phyloP scores from a whole-genome alignment of 768 basidiomycete species.

The Tricholoma bakamatsutake region DNA sequence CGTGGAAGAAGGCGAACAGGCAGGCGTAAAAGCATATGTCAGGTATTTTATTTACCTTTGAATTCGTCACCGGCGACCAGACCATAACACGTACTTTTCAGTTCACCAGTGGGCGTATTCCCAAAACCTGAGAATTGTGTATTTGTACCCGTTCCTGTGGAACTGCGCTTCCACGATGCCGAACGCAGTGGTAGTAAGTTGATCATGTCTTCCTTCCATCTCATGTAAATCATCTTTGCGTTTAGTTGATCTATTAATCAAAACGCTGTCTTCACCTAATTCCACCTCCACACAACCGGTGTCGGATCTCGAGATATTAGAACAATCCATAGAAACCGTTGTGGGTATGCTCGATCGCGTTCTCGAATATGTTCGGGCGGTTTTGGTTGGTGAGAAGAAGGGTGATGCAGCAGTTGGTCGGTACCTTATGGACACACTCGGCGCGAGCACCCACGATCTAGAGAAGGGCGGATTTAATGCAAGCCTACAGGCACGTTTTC shows the following conservation, averaged over 20 bases:
- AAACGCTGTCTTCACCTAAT: constrained; percentile 38
- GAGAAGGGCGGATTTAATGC: constrained; percentile 73
- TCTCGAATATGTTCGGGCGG: constrained; percentile 75
- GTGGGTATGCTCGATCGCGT: constrained; percentile 80
- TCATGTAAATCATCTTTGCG: constrained; percentile 4
- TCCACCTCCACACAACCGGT: constrained; percentile 47
- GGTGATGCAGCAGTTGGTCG: constrained; percentile 85
- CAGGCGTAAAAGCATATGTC: constrained; percentile 83
- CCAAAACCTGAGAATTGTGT: constrained; percentile 94
- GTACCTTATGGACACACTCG: constrained; percentile 85
- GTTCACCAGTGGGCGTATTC: constrained; percentile 82
- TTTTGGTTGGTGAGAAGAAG: constrained; percentile 69
- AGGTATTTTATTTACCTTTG: constrained; percentile 54
- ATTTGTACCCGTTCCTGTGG: constrained; percentile 88
- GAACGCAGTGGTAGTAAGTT: constrained; percentile 81
- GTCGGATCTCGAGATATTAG: constrained; percentile 72
- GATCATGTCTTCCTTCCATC: neutral
- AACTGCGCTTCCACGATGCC: constrained; percentile 73
- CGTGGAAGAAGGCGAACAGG: constrained; percentile 49
- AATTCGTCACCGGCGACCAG: constrained; percentile 7
- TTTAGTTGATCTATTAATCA: constrained; percentile 71
- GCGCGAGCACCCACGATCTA: constrained; percentile 60
- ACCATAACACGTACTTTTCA: constrained; percentile 23
- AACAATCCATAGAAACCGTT: constrained; percentile 65
- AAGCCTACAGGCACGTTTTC: constrained; percentile 56